These are phyloP conservation scores for Talaromyces sp. DNA, from an alignment of 2,329 filamentous ascomycete species.

Conservation along the genomic window DNA sequence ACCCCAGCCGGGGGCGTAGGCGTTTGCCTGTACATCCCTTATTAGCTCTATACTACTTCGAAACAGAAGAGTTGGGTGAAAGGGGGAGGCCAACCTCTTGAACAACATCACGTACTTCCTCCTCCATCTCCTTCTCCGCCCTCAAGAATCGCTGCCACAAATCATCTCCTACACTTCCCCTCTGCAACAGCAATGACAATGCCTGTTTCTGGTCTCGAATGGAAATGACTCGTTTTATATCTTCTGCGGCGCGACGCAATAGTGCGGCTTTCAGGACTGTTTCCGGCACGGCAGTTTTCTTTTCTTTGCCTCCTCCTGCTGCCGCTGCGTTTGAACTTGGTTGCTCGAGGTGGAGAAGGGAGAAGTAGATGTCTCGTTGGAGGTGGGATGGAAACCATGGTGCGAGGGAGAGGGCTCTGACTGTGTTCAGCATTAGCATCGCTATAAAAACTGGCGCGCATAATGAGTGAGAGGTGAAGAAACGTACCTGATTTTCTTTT, in stretches of 20 bases:
- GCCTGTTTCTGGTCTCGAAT: conserved; percentile 86
- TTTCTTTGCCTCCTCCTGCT: conserved; percentile 43
- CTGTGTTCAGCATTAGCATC: conserved; percentile 40
- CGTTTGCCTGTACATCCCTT: conserved; percentile 67
- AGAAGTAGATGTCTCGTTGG: conserved; percentile 91
- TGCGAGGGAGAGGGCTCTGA: conserved; percentile 75
- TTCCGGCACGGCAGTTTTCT: conserved; percentile 73
- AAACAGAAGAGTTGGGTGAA: not conserved
- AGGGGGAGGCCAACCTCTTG: conserved; percentile 62
- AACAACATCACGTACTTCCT: conserved; percentile 90
- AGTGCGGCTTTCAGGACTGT: conserved; percentile 84
- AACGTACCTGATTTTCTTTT: conserved; percentile 78
- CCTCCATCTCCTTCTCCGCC: conserved; percentile 96
- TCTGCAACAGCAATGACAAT: conserved; percentile 74
- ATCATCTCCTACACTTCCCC: conserved; percentile 92
- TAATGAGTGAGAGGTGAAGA: too few relatives aligned
- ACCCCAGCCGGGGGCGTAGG: conserved; percentile 83
- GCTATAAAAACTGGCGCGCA: not conserved
- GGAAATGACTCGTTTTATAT: conserved; percentile 87
- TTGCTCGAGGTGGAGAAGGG: conserved; percentile 74
- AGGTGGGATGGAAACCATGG: conserved; percentile 93
- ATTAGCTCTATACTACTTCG: not conserved
- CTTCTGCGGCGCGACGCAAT: conserved; percentile 81
- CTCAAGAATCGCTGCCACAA: conserved; percentile 87
- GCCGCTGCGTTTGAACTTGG: conserved; percentile 30